Base-by-base conservation (phyloP, 1,284 basidiomycete species). In the Schizophyllum commune region DNA sequence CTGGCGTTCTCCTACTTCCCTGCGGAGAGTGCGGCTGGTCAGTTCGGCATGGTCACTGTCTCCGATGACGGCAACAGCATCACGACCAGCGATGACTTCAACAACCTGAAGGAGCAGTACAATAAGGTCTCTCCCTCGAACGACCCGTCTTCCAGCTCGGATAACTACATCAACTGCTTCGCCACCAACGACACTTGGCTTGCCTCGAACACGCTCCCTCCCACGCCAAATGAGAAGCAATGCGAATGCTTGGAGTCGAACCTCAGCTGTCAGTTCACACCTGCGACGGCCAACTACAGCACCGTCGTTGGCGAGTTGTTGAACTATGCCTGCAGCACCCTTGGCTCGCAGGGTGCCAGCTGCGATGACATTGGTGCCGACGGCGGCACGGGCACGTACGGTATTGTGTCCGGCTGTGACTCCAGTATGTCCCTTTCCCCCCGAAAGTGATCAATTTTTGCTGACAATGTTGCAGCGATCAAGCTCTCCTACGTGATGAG, bases 1-100 rank as follows among this genome's bases (percentile, higher is more conserved):
- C 70, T 97, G 53, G 94, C 94, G 0, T 96, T 96, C 75, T 88
- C 86, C 56, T 92, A 92, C 72, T 94, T 96, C 81, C 87, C 89
- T 1, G 91, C 91, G 7, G 65, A 71, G 20, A 83, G 81, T 65
- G 76, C 73, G 17, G 75, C 79, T 60, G 88, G 89, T 58, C 79
- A 90, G 67, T 97, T 92, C 66, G 94, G 93, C 19, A 91, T 96
- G 80, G 88, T 93, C 64, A 89, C 80, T 20, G 81, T 96, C 65
- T 85, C 83, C 0, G 11, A 75, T 33, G 83, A 90, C 68, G 82
- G 82, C 60, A 79, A 69, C 57, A 82, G 83, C 7, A 87, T 91
- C 59, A 85, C 83, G 4, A 77, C 79, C 33, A 80, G 78, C 65
- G 74, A 76, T n/a, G 91, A 96, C 73, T 96, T 89, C 71, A 72